Percentiles rank a stretch among this genome's conserved stretches.
Evolutionary conservation across 345 rosid genomes (phyloP).

Genomic region (Eucalyptus dawsonii): DNA sequence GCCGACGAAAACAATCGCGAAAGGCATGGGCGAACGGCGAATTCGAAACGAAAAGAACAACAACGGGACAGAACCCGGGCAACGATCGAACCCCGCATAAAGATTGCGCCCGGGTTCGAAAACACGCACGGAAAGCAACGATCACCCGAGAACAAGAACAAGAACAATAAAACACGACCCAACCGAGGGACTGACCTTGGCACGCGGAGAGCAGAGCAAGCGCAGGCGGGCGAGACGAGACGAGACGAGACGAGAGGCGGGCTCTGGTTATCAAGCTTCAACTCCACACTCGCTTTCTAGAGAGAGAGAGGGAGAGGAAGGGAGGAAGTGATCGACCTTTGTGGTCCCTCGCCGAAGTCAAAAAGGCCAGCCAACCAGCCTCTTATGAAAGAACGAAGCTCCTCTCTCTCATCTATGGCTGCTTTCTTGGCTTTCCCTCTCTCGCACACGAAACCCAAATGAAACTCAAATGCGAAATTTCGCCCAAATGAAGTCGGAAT

Average conservation of each 20-base stretch:
- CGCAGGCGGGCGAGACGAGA: neutral
- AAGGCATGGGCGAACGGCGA: neutral
- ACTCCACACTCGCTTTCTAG: neutral
- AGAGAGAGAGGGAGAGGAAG: neutral
- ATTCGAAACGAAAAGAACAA: neutral
- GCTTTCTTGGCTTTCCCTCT: neutral
- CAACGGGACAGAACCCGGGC: neutral
- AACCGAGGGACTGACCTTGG: neutral
- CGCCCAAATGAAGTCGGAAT: neutral
- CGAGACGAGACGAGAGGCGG: neutral
- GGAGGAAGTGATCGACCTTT: neutral
- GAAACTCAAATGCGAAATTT: neutral
- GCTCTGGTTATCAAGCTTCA: neutral
- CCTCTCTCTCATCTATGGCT: neutral
- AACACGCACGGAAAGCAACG: neutral
- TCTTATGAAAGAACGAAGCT: neutral
- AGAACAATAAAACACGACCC: neutral
- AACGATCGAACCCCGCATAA: neutral
- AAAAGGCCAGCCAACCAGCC: neutral
- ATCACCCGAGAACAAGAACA: neutral
- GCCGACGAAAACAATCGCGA: neutral
- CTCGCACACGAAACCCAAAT: neutral
- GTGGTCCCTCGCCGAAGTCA: neutral
- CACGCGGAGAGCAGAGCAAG: neutral
- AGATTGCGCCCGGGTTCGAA: neutral